phyloP scores from a whole-genome alignment of 306 rosid genomes.

The Quercus aquifolioides region DNA sequence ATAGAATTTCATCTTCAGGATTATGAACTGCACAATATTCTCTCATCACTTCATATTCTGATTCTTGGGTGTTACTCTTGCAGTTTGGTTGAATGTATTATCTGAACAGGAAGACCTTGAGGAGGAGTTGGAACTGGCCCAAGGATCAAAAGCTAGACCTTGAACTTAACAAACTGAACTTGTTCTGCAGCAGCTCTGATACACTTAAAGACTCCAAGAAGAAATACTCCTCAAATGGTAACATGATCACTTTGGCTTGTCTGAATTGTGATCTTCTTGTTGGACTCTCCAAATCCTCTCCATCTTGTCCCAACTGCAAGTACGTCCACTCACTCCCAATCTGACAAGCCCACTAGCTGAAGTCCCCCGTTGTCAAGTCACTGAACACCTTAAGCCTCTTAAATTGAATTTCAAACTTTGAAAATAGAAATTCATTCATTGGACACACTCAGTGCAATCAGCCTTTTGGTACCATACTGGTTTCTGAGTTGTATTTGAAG shows the following conservation, averaged over 20 bases:
- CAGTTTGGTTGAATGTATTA: too few relatives aligned
- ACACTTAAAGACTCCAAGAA: not conserved
- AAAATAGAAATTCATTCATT: not conserved
- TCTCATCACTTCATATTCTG: too few relatives aligned
- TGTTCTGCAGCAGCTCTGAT: not conserved
- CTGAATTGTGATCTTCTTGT: slow-evolving; percentile 47
- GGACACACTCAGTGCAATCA: not conserved
- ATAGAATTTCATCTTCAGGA: too few relatives aligned
- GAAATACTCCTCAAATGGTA: not conserved
- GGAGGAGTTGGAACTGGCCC: too few relatives aligned
- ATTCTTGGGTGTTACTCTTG: too few relatives aligned
- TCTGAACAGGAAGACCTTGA: too few relatives aligned
- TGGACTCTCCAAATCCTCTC: slow-evolving; percentile 37
- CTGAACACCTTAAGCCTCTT: slow-evolving; percentile 12
- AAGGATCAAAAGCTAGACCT: too few relatives aligned
- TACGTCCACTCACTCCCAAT: slow-evolving; percentile 34
- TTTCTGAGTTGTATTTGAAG: not conserved
- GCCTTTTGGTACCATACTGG: not conserved
- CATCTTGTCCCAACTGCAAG: slow-evolving; percentile 51
- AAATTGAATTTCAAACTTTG: not conserved
- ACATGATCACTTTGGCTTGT: slow-evolving; percentile 48
- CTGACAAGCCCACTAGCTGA: not conserved
- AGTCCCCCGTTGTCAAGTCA: not conserved
- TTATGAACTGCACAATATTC: too few relatives aligned
- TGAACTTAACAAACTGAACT: not conserved